Percentiles rank a stretch among this genome's conserved stretches.
phyloP scores from a whole-genome alignment of 345 rosid species.

The Eucalyptus marginata region DNA sequence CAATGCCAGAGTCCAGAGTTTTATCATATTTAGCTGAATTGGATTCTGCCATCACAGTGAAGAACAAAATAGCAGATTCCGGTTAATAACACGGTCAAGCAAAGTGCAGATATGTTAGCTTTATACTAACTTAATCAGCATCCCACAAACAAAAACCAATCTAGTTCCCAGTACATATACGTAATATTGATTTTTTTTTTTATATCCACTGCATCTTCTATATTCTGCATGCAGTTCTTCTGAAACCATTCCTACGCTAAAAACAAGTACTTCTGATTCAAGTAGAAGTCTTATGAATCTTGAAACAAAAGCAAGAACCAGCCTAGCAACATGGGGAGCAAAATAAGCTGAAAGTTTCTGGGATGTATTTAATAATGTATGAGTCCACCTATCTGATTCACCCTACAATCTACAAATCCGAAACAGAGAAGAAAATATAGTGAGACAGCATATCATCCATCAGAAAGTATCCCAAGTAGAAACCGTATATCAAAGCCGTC shows the following conservation, averaged over 20 bases:
- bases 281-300: not conserved
- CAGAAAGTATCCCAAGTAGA: not conserved
- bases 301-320: not conserved
- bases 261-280: not conserved
- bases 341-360: not conserved
- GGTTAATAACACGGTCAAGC: not conserved
- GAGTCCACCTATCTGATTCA: not conserved
- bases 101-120: not conserved
- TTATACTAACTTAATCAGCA: not conserved
- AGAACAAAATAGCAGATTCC: not conserved
- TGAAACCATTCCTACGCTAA: not conserved
- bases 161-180: not conserved
- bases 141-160: not conserved
- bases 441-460: not conserved
- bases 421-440: not conserved
- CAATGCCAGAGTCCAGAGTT: slow-evolving; percentile 21
- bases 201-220: not conserved
- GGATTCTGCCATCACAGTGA: slow-evolving; percentile 45
- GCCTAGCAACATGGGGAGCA: not conserved
- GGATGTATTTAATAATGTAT: not conserved
- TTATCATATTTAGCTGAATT: slow-evolving; percentile 35
- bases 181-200: not conserved
- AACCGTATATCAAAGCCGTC: not conserved
- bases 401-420: not conserved
- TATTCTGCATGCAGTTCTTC: not conserved